phyloP scores from a whole-genome alignment of 345 rosid species.

The Hibiscus tridactylites region DNA sequence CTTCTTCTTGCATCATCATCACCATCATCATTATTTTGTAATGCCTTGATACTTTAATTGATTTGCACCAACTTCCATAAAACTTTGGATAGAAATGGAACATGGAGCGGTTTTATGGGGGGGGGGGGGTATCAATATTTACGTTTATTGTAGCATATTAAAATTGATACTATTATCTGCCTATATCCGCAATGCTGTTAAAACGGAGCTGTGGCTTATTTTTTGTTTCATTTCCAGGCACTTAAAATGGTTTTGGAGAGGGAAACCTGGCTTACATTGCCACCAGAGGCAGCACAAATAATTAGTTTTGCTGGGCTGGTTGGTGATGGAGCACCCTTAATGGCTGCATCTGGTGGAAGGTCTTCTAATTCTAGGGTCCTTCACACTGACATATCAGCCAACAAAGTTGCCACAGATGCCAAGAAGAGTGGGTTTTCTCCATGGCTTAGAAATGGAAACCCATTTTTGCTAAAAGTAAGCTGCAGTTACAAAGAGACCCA shows the following conservation, averaged over 20 bases:
- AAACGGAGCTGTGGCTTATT: not conserved
- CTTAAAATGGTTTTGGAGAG: constrained; percentile 96
- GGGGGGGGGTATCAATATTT: not conserved
- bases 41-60: no score
- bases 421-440: constrained; percentile 66
- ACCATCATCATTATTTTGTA: no score
- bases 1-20: no score
- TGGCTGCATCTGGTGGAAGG: constrained; percentile 44
- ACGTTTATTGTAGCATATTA: not conserved
- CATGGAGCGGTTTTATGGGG: not conserved
- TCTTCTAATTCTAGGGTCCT: constrained; percentile 35
- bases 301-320: constrained; percentile 86
- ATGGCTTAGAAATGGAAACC: constrained; percentile 81
- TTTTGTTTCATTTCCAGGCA: constrained; percentile 45
- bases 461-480: constrained; percentile 56
- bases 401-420: constrained; percentile 25
- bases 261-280: constrained; percentile 81
- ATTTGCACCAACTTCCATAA: not conserved
- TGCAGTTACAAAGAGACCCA: constrained; percentile 35
- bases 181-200: not conserved
- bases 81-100: not conserved
- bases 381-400: constrained; percentile 39
- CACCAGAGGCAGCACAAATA: constrained; percentile 59
- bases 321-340: constrained; percentile 92
- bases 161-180: not conserved